Evolutionary conservation across 2,329 filamentous ascomycete species (phyloP).

Genomic region (Uncinocarpus reesii): DNA sequence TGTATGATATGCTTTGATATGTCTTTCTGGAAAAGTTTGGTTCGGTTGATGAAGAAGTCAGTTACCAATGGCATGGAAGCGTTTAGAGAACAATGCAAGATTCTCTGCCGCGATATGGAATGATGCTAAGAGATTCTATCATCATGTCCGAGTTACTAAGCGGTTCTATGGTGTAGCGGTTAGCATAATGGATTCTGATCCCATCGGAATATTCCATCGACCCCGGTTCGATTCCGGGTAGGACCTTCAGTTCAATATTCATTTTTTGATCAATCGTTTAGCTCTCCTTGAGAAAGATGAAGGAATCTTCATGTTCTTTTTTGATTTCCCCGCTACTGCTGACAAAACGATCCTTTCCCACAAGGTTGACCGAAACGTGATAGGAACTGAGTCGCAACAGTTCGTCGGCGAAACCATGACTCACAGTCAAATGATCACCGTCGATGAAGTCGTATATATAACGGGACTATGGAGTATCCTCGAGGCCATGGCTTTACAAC

Average conservation of each 20-base stretch:
- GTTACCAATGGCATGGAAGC: no score
- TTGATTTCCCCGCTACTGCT: no score
- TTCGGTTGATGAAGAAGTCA: no score
- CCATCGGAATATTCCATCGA: neutral
- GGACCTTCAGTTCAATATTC: neutral
- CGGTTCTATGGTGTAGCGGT: constrained; percentile 10
- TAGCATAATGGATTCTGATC: constrained; percentile 9
- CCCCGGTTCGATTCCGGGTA: constrained; percentile 10
- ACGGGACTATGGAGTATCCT: no score
- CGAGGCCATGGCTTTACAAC: no score
- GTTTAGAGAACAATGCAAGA: no score
- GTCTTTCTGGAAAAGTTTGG: neutral
- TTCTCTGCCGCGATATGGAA: no score
- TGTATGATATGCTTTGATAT: neutral
- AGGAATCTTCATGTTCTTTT: no score
- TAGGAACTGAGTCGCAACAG: no score
- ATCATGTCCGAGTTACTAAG: neutral
- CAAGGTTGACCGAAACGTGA: no score
- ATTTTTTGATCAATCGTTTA: neutral
- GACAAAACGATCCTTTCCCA: no score
- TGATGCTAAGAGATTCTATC: neutral
- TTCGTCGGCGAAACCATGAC: neutral
- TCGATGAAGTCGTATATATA: neutral
- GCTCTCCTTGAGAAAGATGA: neutral
- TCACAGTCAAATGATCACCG: neutral